These are phyloP conservation scores for Cylindrotheca fusiformis DNA, from an alignment of 108 stramenopile genomes.

Conservation along the genomic window DNA sequence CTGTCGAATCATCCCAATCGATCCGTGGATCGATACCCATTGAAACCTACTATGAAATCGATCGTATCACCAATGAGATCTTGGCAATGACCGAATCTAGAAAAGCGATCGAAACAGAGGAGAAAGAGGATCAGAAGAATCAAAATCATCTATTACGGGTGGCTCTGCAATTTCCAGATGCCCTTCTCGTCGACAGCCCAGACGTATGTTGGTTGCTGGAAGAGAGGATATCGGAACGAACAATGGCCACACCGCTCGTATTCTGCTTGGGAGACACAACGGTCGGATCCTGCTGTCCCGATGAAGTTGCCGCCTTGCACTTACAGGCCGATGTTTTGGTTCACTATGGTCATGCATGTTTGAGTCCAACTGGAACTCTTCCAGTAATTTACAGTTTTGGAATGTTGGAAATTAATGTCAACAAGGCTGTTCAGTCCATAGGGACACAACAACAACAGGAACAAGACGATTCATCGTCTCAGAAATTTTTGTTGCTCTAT, in stretches of 20 bases:
- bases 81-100: slow-evolving; percentile 27
- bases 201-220: slow-evolving; percentile 74
- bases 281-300: slow-evolving; percentile 92
- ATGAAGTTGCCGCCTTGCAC: slow-evolving; percentile 91
- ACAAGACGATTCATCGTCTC: not conserved
- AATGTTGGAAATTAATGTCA: slow-evolving; percentile 26
- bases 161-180: slow-evolving; percentile 90
- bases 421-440: slow-evolving; percentile 17
- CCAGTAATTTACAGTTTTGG: slow-evolving; percentile 84
- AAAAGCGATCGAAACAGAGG: not conserved
- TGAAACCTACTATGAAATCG: slow-evolving; percentile 68
- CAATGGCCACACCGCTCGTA: slow-evolving; percentile 43
- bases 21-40: slow-evolving; percentile 43
- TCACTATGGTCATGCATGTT: slow-evolving; percentile 92
- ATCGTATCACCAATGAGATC: slow-evolving; percentile 45
- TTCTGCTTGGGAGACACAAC: slow-evolving; percentile 95
- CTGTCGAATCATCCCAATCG: slow-evolving; percentile 2
- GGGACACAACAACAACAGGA: not conserved
- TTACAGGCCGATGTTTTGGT: slow-evolving; percentile 88
- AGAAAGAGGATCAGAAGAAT: not conserved
- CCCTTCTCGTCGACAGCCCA: slow-evolving; percentile 69
- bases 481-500: slow-evolving; percentile 65
- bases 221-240: slow-evolving; percentile 29
- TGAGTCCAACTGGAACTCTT: slow-evolving; percentile 50
- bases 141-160: slow-evolving; percentile 49